Evolutionary conservation across 345 rosid genomes (phyloP).

Genomic region (Camelina sativa): DNA sequence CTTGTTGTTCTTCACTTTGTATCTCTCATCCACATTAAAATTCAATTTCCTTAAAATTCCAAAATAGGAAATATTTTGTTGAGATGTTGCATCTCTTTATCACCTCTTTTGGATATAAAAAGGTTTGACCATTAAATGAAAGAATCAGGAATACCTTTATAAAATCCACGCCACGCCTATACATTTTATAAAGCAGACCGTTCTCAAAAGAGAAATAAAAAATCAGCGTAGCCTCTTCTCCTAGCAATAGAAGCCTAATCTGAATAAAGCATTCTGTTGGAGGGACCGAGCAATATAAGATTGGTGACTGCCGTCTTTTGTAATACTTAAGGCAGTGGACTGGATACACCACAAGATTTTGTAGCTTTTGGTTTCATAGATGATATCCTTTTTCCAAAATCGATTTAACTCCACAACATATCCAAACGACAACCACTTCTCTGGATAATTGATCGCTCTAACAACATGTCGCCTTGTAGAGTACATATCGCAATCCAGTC

Average conservation of each 20-base stretch:
- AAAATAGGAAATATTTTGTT: conserved; percentile 9
- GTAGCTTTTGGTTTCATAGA: background rate
- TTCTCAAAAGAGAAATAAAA: background rate
- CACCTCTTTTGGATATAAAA: background rate
- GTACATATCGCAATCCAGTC: background rate
- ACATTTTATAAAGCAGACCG: background rate
- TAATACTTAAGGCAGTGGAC: background rate
- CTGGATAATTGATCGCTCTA: too few relatives aligned
- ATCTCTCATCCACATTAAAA: background rate
- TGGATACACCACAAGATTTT: background rate
- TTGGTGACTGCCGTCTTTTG: background rate
- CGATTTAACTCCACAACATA: background rate
- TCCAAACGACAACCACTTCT: background rate
- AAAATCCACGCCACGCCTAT: background rate
- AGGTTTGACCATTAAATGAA: background rate
- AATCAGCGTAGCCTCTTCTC: background rate
- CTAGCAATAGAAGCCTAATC: background rate
- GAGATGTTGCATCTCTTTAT: background rate
- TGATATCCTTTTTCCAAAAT: background rate
- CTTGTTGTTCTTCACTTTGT: conserved; percentile 3
- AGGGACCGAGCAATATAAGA: background rate
- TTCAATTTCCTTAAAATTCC: background rate
- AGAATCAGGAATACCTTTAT: background rate
- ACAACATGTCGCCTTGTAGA: background rate
- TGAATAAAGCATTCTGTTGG: background rate